Evolutionary conservation across 1,139 yeast genomes (phyloP).

Genomic region (Suhomyces ambrosiae): DNA sequence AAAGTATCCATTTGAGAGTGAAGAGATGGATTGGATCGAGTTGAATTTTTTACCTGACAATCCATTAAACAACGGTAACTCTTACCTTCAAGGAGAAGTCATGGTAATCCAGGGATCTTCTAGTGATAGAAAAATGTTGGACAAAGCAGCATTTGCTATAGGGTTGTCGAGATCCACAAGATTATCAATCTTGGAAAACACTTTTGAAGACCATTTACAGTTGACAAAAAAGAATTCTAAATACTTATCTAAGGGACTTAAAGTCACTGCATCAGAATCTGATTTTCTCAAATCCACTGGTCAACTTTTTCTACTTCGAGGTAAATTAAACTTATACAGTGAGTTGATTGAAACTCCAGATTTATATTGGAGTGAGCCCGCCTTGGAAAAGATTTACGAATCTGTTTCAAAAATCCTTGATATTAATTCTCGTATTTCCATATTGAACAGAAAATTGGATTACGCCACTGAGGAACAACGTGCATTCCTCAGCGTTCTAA

Average conservation of each 20-base stretch:
- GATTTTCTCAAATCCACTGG: constrained; percentile 76
- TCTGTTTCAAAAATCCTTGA: constrained; percentile 72
- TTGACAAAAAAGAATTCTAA: constrained; percentile 68
- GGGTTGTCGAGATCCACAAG: constrained; percentile 87
- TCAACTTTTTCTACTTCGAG: constrained; percentile 69
- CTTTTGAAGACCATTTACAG: constrained; percentile 66
- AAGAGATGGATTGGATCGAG: constrained; percentile 86
- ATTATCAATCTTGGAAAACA: constrained; percentile 72
- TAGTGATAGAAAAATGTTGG: constrained; percentile 54
- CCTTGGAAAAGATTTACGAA: constrained; percentile 72
- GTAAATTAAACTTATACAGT: constrained; percentile 81
- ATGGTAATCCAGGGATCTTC: constrained; percentile 59
- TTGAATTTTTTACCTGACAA: constrained; percentile 28
- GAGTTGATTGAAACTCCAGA: constrained; percentile 93
- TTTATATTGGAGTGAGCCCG: constrained; percentile 89
- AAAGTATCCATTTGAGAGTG: constrained; percentile 65
- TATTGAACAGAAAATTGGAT: constrained; percentile 80
- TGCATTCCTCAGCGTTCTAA: constrained; percentile 71
- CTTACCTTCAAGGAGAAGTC: constrained; percentile 66
- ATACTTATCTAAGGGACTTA: constrained; percentile 62
- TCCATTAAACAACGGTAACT: constrained; percentile 32
- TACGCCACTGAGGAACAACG: constrained; percentile 89
- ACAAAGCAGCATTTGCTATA: constrained; percentile 86
- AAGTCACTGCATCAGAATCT: constrained; percentile 57
- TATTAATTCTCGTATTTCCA: constrained; percentile 72